Percentiles rank a stretch among this genome's conserved stretches.
Evolutionary conservation across 2,329 filamentous ascomycete genomes (phyloP).

Genomic region (Fusarium humuli): DNA sequence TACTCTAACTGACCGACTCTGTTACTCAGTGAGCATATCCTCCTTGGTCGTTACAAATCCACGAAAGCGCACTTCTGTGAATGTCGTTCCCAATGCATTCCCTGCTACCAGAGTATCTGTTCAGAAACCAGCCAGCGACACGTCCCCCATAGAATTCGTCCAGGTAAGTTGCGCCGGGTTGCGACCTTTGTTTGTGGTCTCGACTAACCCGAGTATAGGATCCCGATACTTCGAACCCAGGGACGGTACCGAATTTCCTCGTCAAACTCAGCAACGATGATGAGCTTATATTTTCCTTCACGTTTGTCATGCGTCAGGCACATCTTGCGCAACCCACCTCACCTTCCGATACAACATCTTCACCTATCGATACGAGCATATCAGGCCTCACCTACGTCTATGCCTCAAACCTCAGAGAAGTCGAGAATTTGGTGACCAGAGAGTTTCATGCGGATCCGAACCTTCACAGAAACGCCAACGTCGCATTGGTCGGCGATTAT

Average conservation of each 20-base stretch:
- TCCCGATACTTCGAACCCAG: constrained; percentile 69
- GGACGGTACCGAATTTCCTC: constrained; percentile 76
- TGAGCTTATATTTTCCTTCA: constrained; percentile 92
- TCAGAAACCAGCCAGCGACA: constrained; percentile 78
- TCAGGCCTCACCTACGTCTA: constrained; percentile 93
- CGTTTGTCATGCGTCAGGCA: constrained; percentile 78
- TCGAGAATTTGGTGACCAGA: constrained; percentile 92
- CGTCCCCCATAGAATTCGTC: constrained; percentile 85
- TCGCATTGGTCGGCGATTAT: constrained; percentile 93
- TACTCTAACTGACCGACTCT: constrained; percentile 37
- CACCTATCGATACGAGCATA: constrained; percentile 77
- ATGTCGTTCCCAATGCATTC: constrained; percentile 85
- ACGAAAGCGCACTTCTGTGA: constrained; percentile 80
- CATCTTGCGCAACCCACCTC: constrained; percentile 53
- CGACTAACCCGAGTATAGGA: constrained; percentile 68
- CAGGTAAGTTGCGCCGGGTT: constrained; percentile 71
- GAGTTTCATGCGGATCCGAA: constrained; percentile 98
- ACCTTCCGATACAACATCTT: constrained; percentile 62
- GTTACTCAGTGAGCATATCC: constrained; percentile 80
- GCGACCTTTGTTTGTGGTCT: constrained; percentile 34
- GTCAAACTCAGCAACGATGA: constrained; percentile 91
- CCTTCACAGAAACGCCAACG: constrained; percentile 95
- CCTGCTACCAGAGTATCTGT: constrained; percentile 83
- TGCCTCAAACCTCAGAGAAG: constrained; percentile 84
- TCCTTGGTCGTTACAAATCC: constrained; percentile 85